phyloP scores from a whole-genome alignment of 2,329 filamentous ascomycete genomes.

The Cladosporium sp. region DNA sequence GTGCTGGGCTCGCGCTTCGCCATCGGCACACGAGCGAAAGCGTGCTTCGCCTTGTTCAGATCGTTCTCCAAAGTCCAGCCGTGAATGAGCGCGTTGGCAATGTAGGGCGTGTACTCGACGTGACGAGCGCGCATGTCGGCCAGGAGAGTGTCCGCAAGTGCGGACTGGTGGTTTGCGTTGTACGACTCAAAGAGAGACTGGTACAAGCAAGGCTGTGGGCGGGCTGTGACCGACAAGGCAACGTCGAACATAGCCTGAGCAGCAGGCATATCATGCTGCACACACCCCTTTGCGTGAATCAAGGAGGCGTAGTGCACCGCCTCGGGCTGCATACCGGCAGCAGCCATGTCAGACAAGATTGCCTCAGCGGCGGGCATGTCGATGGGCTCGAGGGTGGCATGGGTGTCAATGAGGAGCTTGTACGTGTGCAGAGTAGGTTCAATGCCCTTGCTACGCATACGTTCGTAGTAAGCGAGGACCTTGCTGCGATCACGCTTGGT shows the following conservation, averaged over 20 bases:
- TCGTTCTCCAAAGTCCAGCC: conserved; percentile 87
- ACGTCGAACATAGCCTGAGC: conserved; percentile 78
- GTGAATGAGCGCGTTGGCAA: conserved; percentile 96
- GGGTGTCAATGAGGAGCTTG: conserved; percentile 92
- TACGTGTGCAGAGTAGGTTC: conserved; percentile 91
- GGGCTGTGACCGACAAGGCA: conserved; percentile 66
- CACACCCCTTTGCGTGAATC: conserved; percentile 93
- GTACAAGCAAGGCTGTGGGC: conserved; percentile 79
- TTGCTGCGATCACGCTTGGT: conserved; percentile 95
- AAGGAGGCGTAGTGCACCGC: conserved; percentile 93
- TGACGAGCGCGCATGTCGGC: conserved; percentile 66
- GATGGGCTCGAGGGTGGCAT: conserved; percentile 88
- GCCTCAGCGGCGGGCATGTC: conserved; percentile 83
- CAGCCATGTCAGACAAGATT: conserved; percentile 72
- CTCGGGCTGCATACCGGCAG: conserved; percentile 71
- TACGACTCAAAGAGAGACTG: conserved; percentile 96
- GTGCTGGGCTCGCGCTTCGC: conserved; percentile 90
- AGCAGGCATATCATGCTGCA: conserved; percentile 82
- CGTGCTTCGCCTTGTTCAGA: conserved; percentile 68
- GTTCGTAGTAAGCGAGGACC: conserved; percentile 89
- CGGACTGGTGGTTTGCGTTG: conserved; percentile 81
- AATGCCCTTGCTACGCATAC: conserved; percentile 84
- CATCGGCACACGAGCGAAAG: conserved; percentile 74
- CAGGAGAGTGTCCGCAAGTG: conserved; percentile 66
- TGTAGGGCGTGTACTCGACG: conserved; percentile 90